Percentiles rank a stretch among this genome's conserved stretches.
Conservation (phyloP, 164 flowering plant genomes). For the Nymphaea thermarum region DNA sequence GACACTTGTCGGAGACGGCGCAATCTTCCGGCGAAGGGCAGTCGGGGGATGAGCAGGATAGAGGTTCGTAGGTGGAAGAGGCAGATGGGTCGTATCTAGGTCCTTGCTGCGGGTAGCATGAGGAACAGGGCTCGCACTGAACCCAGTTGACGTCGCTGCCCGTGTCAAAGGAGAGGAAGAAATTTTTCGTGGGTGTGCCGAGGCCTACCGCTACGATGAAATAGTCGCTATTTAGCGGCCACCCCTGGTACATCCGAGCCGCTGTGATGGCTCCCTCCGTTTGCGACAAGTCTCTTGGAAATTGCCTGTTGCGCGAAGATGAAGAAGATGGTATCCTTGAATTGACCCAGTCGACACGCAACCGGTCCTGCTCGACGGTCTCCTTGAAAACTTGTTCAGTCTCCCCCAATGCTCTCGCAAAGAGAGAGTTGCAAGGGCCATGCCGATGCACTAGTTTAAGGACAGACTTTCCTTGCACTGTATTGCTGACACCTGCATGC, state of each 20-base stretch:
- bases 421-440: conserved; percentile 4
- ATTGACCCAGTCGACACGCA: conserved; percentile 1
- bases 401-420: conserved; percentile 2
- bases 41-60: conserved; percentile 23
- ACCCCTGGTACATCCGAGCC: conserved; percentile 32
- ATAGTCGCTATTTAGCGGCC: conserved; percentile 6
- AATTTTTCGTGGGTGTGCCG: conserved; percentile 4
- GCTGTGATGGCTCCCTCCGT: neutral
- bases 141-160: conserved; percentile 12
- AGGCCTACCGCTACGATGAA: conserved; percentile 4
- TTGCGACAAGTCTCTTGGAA: neutral
- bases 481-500: neutral
- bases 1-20: neutral
- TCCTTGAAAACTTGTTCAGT: conserved; percentile 6
- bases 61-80: neutral
- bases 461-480: too few species aligned
- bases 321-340: neutral
- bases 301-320: neutral
- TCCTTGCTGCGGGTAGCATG: conserved; percentile 36
- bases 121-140: conserved; percentile 9
- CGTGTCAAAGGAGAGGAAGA: conserved; percentile 6
- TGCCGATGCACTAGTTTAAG: conserved; percentile 21
- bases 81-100: conserved; percentile 25
- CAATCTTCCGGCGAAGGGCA: conserved; percentile 9
- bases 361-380: neutral